Evolutionary conservation across 257 asterid genomes (phyloP).

Genomic region (Solanum tarapatanum): DNA sequence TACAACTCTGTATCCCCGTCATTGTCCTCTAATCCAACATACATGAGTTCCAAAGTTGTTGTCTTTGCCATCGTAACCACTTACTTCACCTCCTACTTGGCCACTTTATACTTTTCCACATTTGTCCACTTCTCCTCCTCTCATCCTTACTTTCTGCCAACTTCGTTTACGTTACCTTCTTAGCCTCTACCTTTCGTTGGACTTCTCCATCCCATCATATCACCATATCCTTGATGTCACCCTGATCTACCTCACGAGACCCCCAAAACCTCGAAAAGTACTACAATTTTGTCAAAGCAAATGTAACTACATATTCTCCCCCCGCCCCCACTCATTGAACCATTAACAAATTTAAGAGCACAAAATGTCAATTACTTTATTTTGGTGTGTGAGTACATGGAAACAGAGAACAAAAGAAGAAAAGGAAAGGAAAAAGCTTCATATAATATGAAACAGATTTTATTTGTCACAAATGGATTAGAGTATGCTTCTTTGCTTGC

Average conservation of each 20-base stretch:
- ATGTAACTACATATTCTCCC: too few species aligned
- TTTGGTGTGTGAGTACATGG: background rate
- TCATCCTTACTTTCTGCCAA: background rate
- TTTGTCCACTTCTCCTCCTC: too few species aligned
- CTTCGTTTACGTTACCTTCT: background rate
- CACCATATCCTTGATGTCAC: background rate
- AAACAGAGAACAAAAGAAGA: background rate
- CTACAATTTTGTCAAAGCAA: too few species aligned
- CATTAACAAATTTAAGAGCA: background rate
- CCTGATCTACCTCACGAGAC: background rate
- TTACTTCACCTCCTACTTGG: too few species aligned
- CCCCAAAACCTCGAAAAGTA: background rate
- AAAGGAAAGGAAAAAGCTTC: background rate
- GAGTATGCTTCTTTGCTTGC: constrained; percentile 24
- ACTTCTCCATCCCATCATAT: background rate
- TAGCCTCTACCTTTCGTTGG: background rate
- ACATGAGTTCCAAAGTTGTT: too few species aligned
- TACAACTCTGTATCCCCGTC: too few species aligned
- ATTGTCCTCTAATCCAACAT: too few species aligned
- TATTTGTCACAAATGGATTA: background rate
- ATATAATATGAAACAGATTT: background rate
- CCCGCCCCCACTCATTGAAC: background rate
- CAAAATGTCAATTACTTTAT: background rate
- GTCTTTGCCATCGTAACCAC: too few species aligned
- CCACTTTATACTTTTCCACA: too few species aligned